Base-by-base conservation (phyloP, 768 basidiomycete species). In the Suillus paluster region DNA sequence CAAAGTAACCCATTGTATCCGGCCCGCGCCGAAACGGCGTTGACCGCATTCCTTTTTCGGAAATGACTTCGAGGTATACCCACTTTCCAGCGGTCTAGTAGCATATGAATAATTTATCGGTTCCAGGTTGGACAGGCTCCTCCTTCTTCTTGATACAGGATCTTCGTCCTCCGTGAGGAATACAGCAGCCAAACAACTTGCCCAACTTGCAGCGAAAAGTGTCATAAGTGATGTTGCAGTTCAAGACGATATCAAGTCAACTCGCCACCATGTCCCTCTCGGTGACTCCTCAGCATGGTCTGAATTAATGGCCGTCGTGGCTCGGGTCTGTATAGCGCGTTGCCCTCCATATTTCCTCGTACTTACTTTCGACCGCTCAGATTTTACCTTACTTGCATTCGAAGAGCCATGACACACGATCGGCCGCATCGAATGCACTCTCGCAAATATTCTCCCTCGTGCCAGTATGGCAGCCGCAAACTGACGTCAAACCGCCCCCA, bases 101-200 rank as follows among this genome's bases (percentile, higher is more conserved):
- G 6, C 30, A 38, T 46, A 17, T 34, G 17, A 5, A 7, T 46
- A 25, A 45, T 64, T 61, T 53, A 61, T 58, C 46, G 10, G 58
- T 58, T 58, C 6, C 70, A 97, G 96, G 81, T 88, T 98, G 81
- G 97, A 99, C 84, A 90, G 97, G 77, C 91, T 99, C 80, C 89
- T 99, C 74, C 85, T 94, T 70, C 85, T 99, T 49, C 86, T 99
- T 64, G 96, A 98, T 75, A 95, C 95, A 41, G 97, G 97, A 49
- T 96, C 97, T 14, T 95, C 95, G 4, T 77, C 84, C 45, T 90
- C 91, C 55, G 90, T 99, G 66, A 86, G 96, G 72, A 88, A 88
- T 64, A 97, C 97, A n/a, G 97, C 97, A 0, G 96, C 96, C 5
- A 95, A 94, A 70, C 97, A 99, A 74, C 83, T 99, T 49, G 95